These are phyloP conservation scores for Graphilbum ipis-grandicollis DNA, from an alignment of 2,329 filamentous ascomycete species.

Conservation along the genomic window DNA sequence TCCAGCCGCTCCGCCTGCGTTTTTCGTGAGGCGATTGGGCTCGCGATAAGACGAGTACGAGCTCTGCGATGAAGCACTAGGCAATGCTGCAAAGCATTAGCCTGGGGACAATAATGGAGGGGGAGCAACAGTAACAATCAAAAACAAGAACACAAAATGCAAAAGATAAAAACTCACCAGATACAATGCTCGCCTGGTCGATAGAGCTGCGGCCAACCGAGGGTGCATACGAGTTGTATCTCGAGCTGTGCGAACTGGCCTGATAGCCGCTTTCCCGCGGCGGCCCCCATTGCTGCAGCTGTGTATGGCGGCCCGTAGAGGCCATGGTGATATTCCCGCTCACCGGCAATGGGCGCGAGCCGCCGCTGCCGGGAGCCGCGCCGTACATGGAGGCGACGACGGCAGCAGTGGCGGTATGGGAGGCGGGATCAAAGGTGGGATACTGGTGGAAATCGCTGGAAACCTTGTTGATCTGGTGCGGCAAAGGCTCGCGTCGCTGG, in stretches of 20 bases:
- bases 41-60: constrained; percentile 36
- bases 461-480: constrained; percentile 68
- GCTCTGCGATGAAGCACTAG: constrained; percentile 37
- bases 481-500: constrained; percentile 52
- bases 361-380: constrained; percentile 34
- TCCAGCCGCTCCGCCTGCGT: constrained; percentile 20
- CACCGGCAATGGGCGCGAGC: constrained; percentile 27
- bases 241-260: constrained; percentile 32
- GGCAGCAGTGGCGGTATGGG: constrained; percentile 15
- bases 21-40: constrained; percentile 39
- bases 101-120: too few relatives aligned
- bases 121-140: neutral
- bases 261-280: constrained; percentile 36
- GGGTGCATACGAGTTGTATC: constrained; percentile 46
- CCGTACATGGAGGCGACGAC: constrained; percentile 7
- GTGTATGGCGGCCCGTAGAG: constrained; percentile 51
- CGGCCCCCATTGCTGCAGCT: constrained; percentile 63
- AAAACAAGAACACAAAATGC: neutral
- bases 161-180: constrained; percentile 23
- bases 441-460: constrained; percentile 79
- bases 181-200: constrained; percentile 37
- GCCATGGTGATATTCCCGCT: constrained; percentile 52
- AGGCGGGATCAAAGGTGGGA: constrained; percentile 47
- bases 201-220: constrained; percentile 38
- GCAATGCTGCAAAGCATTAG: constrained; percentile 22